Percentiles rank a stretch among this genome's conserved stretches.
These are phyloP conservation scores for Chrysanthemum seticuspe DNA, from an alignment of 129 eudicot species.

Conservation along the genomic window DNA sequence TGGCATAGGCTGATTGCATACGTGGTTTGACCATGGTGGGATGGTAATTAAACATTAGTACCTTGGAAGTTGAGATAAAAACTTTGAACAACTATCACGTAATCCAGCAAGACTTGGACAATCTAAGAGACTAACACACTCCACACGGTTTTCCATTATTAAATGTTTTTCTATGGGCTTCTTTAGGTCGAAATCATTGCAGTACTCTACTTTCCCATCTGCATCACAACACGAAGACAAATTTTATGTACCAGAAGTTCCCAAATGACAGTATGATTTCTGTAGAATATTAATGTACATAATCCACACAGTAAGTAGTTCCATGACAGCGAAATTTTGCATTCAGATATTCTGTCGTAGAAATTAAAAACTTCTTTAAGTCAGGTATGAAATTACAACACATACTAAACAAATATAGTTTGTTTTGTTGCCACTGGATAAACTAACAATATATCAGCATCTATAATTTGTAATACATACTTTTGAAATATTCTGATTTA, in stretches of 20 bases:
- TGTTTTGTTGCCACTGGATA: slow-evolving; percentile 13
- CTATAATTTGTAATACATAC: slow-evolving; percentile 2
- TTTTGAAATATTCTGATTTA: not conserved
- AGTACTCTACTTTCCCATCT: slow-evolving; percentile 80
- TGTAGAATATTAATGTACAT: not conserved
- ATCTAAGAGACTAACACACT: slow-evolving; percentile 72
- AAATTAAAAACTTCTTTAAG: slow-evolving; percentile 3
- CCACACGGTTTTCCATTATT: slow-evolving; percentile 55
- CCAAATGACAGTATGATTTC: not conserved
- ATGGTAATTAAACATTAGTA: slow-evolving; percentile 18
- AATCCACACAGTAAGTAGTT: slow-evolving; percentile 1
- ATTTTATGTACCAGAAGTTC: not conserved
- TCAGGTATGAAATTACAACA: slow-evolving; percentile 5
- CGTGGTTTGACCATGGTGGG: not conserved
- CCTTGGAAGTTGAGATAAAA: slow-evolving; percentile 75
- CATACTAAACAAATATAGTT: not conserved
- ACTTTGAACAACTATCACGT: slow-evolving; percentile 70
- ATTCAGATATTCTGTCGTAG: not conserved
- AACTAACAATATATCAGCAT: not conserved
- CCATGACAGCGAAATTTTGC: slow-evolving; percentile 10
- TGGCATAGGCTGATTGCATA: not conserved
- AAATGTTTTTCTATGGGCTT: slow-evolving; percentile 87
- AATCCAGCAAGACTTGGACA: slow-evolving; percentile 52
- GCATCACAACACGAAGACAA: slow-evolving; percentile 24
- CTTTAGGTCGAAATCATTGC: slow-evolving; percentile 83